Conservation (phyloP, 2,329 filamentous ascomycete genomes). For the Arachnopeziza araneosa region DNA sequence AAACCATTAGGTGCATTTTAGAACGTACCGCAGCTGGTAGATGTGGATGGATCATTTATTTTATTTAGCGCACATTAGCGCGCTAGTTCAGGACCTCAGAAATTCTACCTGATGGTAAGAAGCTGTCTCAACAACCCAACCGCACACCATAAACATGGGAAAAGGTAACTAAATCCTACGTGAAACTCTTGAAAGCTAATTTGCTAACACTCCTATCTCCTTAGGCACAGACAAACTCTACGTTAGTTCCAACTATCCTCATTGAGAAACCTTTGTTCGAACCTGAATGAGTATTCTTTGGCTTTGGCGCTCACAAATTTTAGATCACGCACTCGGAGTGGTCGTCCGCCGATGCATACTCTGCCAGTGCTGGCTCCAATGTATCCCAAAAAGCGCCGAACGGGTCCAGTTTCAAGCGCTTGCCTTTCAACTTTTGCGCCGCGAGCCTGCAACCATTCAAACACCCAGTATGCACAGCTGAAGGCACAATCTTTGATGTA, state of each 20-base stretch:
- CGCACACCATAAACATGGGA: background rate
- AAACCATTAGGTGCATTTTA: too few species aligned
- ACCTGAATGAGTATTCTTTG: background rate
- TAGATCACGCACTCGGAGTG: slow-evolving; percentile 97
- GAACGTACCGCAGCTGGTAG: too few species aligned
- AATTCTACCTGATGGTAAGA: background rate
- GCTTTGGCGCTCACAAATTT: background rate
- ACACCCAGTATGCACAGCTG: slow-evolving; percentile 83
- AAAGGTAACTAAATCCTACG: background rate
- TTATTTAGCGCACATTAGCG: background rate
- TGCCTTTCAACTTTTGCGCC: slow-evolving; percentile 98
- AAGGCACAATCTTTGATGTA: slow-evolving; percentile 90
- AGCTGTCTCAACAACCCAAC: background rate
- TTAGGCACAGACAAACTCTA: background rate
- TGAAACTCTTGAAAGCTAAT: background rate
- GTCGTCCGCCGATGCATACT: slow-evolving; percentile 85
- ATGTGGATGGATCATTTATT: too few species aligned
- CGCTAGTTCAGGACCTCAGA: background rate
- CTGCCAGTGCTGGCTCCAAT: slow-evolving; percentile 69
- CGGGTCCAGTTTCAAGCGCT: slow-evolving; percentile 70
- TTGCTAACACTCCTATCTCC: background rate
- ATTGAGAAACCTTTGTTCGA: background rate
- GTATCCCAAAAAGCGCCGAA: slow-evolving; percentile 53
- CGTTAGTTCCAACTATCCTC: background rate
- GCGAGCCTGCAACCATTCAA: slow-evolving; percentile 92